Percentiles rank a stretch among this genome's conserved stretches.
These are phyloP conservation scores for Colletotrichum viniferum DNA, from an alignment of 2,329 filamentous ascomycete species.

Conservation along the genomic window DNA sequence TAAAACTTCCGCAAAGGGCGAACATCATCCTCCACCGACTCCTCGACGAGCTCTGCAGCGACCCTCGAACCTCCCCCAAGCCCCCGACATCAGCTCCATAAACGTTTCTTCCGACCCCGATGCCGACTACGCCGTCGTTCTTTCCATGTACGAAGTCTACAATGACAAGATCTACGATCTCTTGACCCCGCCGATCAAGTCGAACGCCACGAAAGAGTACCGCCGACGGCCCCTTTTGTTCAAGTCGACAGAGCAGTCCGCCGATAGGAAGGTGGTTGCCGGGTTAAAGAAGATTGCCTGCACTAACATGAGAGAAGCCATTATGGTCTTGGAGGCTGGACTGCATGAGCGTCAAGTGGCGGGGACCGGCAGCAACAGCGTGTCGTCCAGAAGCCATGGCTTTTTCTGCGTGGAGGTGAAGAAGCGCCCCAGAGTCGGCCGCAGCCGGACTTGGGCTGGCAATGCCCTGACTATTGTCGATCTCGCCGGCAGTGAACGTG, in stretches of 20 bases:
- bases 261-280: constrained; percentile 92
- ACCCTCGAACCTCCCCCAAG: constrained; percentile 72
- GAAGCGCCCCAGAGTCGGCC: constrained; percentile 64
- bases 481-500: constrained; percentile 90
- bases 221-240: constrained; percentile 85
- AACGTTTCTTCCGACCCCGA: constrained; percentile 68
- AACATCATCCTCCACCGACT: constrained; percentile 56
- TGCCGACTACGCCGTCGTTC: constrained; percentile 83
- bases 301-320: constrained; percentile 78
- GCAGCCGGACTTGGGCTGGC: constrained; percentile 70
- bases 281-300: constrained; percentile 92
- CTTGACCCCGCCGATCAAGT: constrained; percentile 67
- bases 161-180: constrained; percentile 98
- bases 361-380: constrained; percentile 91
- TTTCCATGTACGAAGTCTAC: constrained; percentile 99
- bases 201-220: constrained; percentile 69
- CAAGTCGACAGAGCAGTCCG: constrained; percentile 87
- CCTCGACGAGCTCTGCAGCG: constrained; percentile 69
- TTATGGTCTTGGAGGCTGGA: constrained; percentile 89
- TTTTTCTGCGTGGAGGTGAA: constrained; percentile 97
- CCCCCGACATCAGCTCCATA: constrained; percentile 76
- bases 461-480: constrained; percentile 89
- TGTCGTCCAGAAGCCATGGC: constrained; percentile 89
- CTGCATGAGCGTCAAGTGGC: constrained; percentile 86
- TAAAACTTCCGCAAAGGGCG: constrained; percentile 56